These are phyloP conservation scores for Kodamaea nitidulidarum DNA, from an alignment of 805 yeast species.

Conservation along the genomic window DNA sequence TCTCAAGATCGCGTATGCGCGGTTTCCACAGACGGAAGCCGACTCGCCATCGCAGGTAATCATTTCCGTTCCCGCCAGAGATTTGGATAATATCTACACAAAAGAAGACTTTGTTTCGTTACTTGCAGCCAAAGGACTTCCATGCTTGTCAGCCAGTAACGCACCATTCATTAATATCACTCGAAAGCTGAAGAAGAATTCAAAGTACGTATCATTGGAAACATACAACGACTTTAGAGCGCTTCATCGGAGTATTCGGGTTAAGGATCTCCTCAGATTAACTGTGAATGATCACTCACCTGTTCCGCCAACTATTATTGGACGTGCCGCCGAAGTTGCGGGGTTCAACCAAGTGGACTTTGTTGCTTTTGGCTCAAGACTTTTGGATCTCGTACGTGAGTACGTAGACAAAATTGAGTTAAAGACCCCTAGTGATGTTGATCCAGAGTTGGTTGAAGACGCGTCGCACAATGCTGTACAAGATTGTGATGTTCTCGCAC, in stretches of 20 bases:
- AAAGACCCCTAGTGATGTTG: background rate
- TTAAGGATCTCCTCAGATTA: slow-evolving; percentile 43
- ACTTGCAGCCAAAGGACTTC: slow-evolving; percentile 5
- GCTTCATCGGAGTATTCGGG: slow-evolving; percentile 44
- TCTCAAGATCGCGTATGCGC: slow-evolving; percentile 6
- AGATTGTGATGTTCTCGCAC: too few relatives aligned
- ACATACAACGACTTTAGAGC: slow-evolving; percentile 38
- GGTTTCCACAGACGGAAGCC: slow-evolving; percentile 2
- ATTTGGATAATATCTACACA: slow-evolving; percentile 6
- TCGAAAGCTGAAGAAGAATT: slow-evolving; percentile 48
- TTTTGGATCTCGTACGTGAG: slow-evolving; percentile 1
- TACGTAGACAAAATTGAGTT: slow-evolving; percentile 2
- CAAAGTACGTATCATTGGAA: slow-evolving; percentile 37
- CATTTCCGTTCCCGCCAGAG: slow-evolving; percentile 2
- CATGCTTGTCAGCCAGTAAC: slow-evolving; percentile 3
- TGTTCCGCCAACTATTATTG: slow-evolving; percentile 2
- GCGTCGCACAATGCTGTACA: background rate
- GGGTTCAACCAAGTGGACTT: slow-evolving; percentile 2
- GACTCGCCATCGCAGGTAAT: slow-evolving; percentile 2
- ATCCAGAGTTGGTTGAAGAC: background rate
- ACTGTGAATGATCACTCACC: slow-evolving; percentile 18
- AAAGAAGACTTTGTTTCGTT: slow-evolving; percentile 10
- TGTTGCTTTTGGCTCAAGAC: slow-evolving; percentile 1
- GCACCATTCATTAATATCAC: slow-evolving; percentile 6
- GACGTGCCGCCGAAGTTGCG: slow-evolving; percentile 1